Conservation (phyloP, 2,329 filamentous ascomycete species). For the Rosellinia necatrix region DNA sequence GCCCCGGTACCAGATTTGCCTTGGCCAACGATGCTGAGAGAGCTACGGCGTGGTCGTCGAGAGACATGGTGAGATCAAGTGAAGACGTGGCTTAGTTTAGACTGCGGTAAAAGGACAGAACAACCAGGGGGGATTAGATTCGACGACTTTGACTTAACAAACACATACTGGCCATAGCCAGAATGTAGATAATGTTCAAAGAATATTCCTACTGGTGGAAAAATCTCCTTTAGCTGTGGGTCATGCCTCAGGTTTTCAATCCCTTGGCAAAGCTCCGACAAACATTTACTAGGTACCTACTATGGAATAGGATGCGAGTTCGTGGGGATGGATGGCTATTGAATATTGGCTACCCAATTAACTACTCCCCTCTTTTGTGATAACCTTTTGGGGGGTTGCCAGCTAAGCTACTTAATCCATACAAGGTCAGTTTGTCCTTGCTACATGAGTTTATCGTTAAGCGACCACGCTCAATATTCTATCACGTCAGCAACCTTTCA, state of each 20-base stretch:
- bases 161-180: not conserved
- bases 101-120: not conserved
- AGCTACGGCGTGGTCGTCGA: conserved; percentile 30
- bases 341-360: not conserved
- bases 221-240: conserved; percentile 17
- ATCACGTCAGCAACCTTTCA: not conserved
- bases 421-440: too few species aligned
- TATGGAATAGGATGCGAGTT: not conserved
- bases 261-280: conserved; percentile 21
- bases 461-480: too few species aligned
- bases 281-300: not conserved
- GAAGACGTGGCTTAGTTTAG: not conserved
- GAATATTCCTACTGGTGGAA: conserved; percentile 26
- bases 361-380: too few species aligned
- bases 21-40: conserved; percentile 42
- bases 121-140: not conserved
- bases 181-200: not conserved
- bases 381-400: too few species aligned
- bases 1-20: conserved; percentile 47
- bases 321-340: not conserved
- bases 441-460: too few species aligned
- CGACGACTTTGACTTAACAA: not conserved
- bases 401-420: too few species aligned
- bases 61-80: conserved; percentile 25
- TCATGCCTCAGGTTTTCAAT: conserved; percentile 5